Evolutionary conservation across 1,139 yeast species (phyloP), one percentile per base, ranked within the genome.

Genomic region (Taphrina flavorubra): DNA sequence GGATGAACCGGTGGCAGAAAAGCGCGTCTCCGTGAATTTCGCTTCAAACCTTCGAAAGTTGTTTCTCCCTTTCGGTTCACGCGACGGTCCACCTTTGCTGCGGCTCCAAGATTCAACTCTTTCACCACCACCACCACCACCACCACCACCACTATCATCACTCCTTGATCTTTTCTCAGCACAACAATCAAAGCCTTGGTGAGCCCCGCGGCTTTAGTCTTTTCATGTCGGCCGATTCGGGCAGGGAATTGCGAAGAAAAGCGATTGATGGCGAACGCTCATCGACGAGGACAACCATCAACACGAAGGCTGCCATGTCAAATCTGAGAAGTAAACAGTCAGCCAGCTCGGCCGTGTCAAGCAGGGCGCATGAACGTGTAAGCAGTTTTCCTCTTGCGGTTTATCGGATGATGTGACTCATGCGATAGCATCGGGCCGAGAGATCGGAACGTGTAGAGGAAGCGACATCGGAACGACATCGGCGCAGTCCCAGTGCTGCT

Each of bases 311-410:
- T 6, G 18, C 47, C 13, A 13, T 44, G 18, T n/a, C 47, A 16
- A 13, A 44, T 44, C 8, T n/a, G 18, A 13, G 47, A 44, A 44
- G 47, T 44, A 44, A 44, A 44, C 47, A 44, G 11, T 13, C 47
- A 3, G n/a, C 47, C 13, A n/a, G 8, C 18, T 16, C 34, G 20
- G 6, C 36, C 10, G 6, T 20, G n/a, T 20, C 36, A 11, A 49
- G 53, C 36, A 49, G 53, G 36, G n/a, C 36, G n/a, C 53, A 49
- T 4, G 53, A 49, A 11, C 53, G 53, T n/a, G 53, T 49, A 49
- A 49, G 53, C 2, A 25, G 13, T 10, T 6, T 20, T 36, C 2
- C 6, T 25, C 36, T 16, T 11, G 18, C 4, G 2, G 1, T 7
- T 44, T n/a, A 44, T 3, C 11, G 25, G 11, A 14, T 44, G 13